Percentiles rank a stretch among this genome's conserved stretches.
These are phyloP conservation scores for Blastobotrys raffinosifermentans DNA, from an alignment of 1,139 yeast species.

Conservation along the genomic window DNA sequence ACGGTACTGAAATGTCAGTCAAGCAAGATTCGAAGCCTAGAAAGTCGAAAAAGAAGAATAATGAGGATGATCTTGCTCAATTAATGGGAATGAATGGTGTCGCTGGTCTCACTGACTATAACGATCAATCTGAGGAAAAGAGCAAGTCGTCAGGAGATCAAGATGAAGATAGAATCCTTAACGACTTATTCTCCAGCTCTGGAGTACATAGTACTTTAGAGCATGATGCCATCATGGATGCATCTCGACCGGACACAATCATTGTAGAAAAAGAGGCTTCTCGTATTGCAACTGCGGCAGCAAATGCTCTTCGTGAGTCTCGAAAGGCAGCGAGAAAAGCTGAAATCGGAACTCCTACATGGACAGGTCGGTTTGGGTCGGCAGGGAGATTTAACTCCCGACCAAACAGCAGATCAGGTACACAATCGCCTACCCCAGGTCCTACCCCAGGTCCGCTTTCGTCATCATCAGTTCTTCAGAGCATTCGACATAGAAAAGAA, in stretches of 20 bases:
- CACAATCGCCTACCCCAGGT: conserved; percentile 11
- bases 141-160: conserved; percentile 12
- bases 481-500: conserved; percentile 24
- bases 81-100: conserved; percentile 55
- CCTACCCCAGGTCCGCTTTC: conserved; percentile 16
- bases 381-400: conserved; percentile 53
- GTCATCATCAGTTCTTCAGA: conserved; percentile 25
- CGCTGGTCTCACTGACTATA: conserved; percentile 46
- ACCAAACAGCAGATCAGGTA: neutral
- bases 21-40: conserved; percentile 15
- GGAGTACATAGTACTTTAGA: conserved; percentile 73
- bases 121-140: conserved; percentile 34
- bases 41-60: conserved; percentile 30
- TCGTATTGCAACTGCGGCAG: conserved; percentile 70
- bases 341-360: conserved; percentile 81
- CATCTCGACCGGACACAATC: conserved; percentile 47
- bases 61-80: conserved; percentile 44
- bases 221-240: conserved; percentile 71
- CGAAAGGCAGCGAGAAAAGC: conserved; percentile 57
- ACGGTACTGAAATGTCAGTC: conserved; percentile 41
- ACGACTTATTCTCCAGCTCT: conserved; percentile 63
- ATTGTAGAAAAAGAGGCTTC: conserved; percentile 72
- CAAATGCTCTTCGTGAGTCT: conserved; percentile 63
- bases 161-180: conserved; percentile 59
- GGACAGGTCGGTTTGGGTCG: conserved; percentile 89